Percentiles rank a stretch among this genome's conserved stretches.
Conservation (phyloP, 1,139 yeast species). For the Geotrichum restrictum region DNA sequence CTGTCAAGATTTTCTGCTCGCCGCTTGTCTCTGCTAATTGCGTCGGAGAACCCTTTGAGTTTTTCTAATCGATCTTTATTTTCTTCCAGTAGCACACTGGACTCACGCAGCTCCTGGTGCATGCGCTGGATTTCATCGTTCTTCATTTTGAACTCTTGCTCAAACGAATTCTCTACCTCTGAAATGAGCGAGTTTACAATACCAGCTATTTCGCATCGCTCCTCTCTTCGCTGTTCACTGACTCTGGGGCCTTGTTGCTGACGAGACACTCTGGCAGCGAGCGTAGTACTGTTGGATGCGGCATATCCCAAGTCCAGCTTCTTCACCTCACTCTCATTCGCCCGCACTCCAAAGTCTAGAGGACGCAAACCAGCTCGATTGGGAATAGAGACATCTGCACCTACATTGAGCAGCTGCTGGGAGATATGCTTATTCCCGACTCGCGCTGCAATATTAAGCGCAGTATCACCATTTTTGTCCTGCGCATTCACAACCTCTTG, state of each 20-base stretch:
- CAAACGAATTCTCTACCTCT: conserved; percentile 45
- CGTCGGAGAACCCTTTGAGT: conserved; percentile 43
- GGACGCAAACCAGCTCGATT: conserved; percentile 87
- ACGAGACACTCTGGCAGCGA: conserved; percentile 15
- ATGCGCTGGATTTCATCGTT: conserved; percentile 45
- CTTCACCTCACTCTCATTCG: conserved; percentile 7
- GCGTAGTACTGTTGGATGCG: conserved; percentile 4
- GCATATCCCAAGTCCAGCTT: conserved; percentile 10
- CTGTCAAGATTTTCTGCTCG: conserved; percentile 53
- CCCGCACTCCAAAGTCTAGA: conserved; percentile 66
- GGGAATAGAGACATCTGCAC: conserved; percentile 74
- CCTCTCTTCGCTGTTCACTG: conserved; percentile 27
- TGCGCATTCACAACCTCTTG: conserved; percentile 66
- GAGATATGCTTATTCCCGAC: conserved; percentile 79
- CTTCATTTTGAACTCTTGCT: conserved; percentile 47
- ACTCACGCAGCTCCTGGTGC: conserved; percentile 48
- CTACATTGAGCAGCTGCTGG: conserved; percentile 73
- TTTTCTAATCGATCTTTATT: conserved; percentile 45
- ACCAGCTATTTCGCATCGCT: conserved; percentile 44
- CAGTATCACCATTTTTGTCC: conserved; percentile 81
- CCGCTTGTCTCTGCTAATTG: conserved; percentile 47
- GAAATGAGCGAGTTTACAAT: conserved; percentile 41
- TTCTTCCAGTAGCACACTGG: conserved; percentile 46
- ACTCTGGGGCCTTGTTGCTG: neutral
- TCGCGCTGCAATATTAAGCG: conserved; percentile 86